These are phyloP conservation scores for Exophiala calicioides DNA, from an alignment of 2,329 filamentous ascomycete genomes.

Conservation along the genomic window DNA sequence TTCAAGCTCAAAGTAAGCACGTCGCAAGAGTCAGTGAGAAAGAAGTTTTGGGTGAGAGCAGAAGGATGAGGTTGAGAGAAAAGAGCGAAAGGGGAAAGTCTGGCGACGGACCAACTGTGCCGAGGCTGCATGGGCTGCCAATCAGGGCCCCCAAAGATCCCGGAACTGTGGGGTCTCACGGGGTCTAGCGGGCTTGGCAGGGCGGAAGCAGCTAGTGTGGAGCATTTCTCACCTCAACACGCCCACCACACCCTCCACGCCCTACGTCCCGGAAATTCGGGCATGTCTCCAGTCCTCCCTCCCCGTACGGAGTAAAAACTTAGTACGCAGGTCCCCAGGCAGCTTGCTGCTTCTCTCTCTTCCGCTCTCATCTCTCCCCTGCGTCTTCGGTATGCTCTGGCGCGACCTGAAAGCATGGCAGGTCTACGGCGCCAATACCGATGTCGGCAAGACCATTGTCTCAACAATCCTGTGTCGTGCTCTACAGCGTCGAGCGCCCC, in stretches of 20 bases:
- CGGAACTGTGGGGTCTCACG: too few species aligned
- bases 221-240: too few species aligned
- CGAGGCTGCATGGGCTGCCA: conserved; percentile 8
- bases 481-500: conserved; percentile 49
- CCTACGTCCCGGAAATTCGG: too few species aligned
- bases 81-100: conserved; percentile 1
- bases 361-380: neutral
- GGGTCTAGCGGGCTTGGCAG: conserved; percentile 19
- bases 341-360: neutral
- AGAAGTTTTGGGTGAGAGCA: conserved; percentile 3
- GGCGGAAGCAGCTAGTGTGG: too few species aligned
- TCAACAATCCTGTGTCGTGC: conserved; percentile 71
- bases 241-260: too few species aligned
- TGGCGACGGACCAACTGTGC: neutral
- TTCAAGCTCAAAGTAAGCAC: neutral
- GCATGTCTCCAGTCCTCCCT: too few species aligned
- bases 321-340: too few species aligned
- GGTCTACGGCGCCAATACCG: conserved; percentile 80
- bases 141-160: conserved; percentile 11
- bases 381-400: conserved; percentile 46
- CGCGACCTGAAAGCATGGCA: conserved; percentile 69
- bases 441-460: conserved; percentile 81
- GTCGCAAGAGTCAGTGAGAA: too few species aligned
- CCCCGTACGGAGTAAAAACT: too few species aligned
- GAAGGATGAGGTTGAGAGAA: neutral